Base-by-base conservation (phyloP, 1,284 basidiomycete species). In the Malassezia vespertilionis region DNA sequence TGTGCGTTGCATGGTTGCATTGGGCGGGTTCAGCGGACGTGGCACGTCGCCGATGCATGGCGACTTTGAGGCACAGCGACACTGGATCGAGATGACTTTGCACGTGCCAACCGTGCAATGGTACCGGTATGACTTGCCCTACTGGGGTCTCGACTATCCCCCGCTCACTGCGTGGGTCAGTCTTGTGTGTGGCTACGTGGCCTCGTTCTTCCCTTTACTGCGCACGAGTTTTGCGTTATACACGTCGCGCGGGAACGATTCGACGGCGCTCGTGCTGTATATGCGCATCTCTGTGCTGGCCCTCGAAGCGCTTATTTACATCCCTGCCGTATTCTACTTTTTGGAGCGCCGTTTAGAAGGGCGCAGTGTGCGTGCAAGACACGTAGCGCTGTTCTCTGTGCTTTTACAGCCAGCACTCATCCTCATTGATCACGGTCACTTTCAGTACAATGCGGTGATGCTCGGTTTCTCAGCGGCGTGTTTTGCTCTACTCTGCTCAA, bases 1-100 rank as follows among this genome's bases (percentile, higher is more conserved):
- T n/a, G 34, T 63, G 12, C 55, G 61, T 9, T 57, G 54, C 43
- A 41, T 51, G n/a, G 56, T 63, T 4, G 60, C 43, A 5, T 43
- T 54, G 2, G 57, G 57, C 34, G 55, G 56, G 24, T 67, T 56
- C 57, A 63, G 86, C 83, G 62, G 87, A 5, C 72, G 78, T 49
- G 75, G 69, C 14, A 78, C 77, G 2, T 81, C 85, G 0, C 87
- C 87, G 0, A 81, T 89, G 79, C 84, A 78, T 54, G 88, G 88
- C 14, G 88, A 93, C 72, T 87, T 86, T 59, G 88, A 93, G 71
- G 88, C 88, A 0, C 88, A 91, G 64, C 76, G 88, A 41, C 87
- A 91, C 71, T 91, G 87, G 88, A 85, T 90, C 80, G 86, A 90
- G 60, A 71, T 91, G 33, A 86, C 86, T 0, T 72, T 79, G 24